phyloP scores from a whole-genome alignment of 1,284 basidiomycete species.

The Ceratobasidium sp. region DNA sequence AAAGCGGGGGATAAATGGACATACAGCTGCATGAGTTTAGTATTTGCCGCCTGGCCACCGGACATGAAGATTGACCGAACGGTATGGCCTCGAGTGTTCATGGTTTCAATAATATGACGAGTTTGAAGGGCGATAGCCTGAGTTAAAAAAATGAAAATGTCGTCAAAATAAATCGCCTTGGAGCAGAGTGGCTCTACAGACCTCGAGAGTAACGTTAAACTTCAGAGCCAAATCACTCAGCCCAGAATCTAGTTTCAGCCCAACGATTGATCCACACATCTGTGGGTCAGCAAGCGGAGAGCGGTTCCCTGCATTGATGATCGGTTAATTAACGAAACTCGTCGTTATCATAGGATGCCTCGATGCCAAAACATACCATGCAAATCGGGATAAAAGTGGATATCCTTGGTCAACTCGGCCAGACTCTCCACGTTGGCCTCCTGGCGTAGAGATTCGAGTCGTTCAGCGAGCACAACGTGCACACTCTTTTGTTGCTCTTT shows the following conservation, averaged over 20 bases:
- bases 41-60: slow-evolving; percentile 91
- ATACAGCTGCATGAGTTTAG: slow-evolving; percentile 79
- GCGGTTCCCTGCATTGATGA: slow-evolving; percentile 78
- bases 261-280: slow-evolving; percentile 93
- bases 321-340: neutral
- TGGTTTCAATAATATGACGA: slow-evolving; percentile 91
- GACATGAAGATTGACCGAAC: slow-evolving; percentile 93
- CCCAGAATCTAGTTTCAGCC: slow-evolving; percentile 84
- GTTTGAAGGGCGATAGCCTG: slow-evolving; percentile 93
- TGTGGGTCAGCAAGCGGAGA: slow-evolving; percentile 94
- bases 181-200: slow-evolving; percentile 49
- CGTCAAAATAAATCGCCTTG: neutral
- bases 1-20: neutral
- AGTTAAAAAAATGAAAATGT: slow-evolving; percentile 1
- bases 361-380: slow-evolving; percentile 65
- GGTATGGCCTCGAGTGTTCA: slow-evolving; percentile 88
- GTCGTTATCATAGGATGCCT: too few species aligned
- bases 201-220: slow-evolving; percentile 91
- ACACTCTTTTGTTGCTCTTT: slow-evolving; percentile 59
- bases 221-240: slow-evolving; percentile 88
- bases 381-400: slow-evolving; percentile 96
- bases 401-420: slow-evolving; percentile 88
- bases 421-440: slow-evolving; percentile 71
- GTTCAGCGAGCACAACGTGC: slow-evolving; percentile 75
- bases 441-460: slow-evolving; percentile 75